Evolutionary conservation across 2,329 filamentous ascomycete species (phyloP), one percentile per base, ranked within the genome.

Genomic region (Beauveria caledonica): DNA sequence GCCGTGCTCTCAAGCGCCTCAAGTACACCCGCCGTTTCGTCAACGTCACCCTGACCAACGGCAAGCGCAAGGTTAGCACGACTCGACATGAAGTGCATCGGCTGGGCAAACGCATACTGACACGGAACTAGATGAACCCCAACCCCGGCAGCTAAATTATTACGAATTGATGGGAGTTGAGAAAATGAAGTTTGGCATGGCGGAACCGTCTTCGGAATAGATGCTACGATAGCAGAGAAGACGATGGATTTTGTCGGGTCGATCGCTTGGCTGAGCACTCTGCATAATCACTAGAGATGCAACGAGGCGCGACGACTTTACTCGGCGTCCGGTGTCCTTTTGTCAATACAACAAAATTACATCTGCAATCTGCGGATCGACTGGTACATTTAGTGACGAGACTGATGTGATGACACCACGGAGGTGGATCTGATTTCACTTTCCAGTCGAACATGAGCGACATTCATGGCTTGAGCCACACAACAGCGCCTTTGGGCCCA

Each of bases 21-120:
- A 87, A 86, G 78, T 97, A 97, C 86, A 96, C 91, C 72, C 89
- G 93, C 78, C 92, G 93, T 74, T 97, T 97, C 84, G 92, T 97
- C 71, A 97, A 97, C 82, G 92, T 97, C 76, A 94, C 90, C 74
- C 85, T 96, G 80, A 95, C 92, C 68, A 92, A 92, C 79, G 93
- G 93, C 82, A 97, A 97, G 92, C 86, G 93, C 80, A 97, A 97
- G 91, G 91, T 94, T 78, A 74, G 81, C 67, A 63, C 60, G 15
- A 33, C 13, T 17, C 6, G 17, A 36, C 1, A 48, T 40, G 11
- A 10, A 39, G 6, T n/a, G n/a, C 11, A 19, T 11, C 39, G 39
- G 29, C 29, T 15, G n/a, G 21, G 25, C 27, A 23, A n/a, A 33
- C 17, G 51, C 33, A 53, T 25, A 9, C 44, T 44, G 33, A 46